These are phyloP conservation scores for Myriosclerotinia curreyana DNA, from an alignment of 2,329 filamentous ascomycete species.

Conservation along the genomic window DNA sequence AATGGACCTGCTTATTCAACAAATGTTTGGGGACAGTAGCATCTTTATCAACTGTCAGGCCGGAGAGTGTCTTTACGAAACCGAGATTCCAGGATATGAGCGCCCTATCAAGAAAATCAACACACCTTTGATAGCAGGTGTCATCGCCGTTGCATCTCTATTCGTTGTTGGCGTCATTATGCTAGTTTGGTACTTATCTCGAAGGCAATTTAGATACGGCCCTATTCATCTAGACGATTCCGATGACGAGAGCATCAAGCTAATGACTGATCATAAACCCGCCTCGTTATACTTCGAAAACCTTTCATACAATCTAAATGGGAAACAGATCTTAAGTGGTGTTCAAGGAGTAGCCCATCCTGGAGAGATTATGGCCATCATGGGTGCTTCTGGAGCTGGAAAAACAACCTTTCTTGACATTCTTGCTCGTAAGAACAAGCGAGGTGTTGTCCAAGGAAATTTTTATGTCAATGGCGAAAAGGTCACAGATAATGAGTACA, in stretches of 20 bases:
- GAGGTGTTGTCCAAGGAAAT: conserved; percentile 71
- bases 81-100: conserved; percentile 87
- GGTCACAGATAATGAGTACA: conserved; percentile 79
- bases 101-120: conserved; percentile 92
- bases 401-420: conserved; percentile 98
- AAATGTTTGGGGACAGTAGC: conserved; percentile 86
- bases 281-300: conserved; percentile 85
- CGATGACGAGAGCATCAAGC: conserved; percentile 79
- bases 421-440: conserved; percentile 93
- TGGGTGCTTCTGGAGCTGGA: conserved; percentile 95
- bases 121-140: conserved; percentile 88
- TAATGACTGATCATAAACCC: conserved; percentile 89
- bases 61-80: conserved; percentile 90
- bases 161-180: conserved; percentile 88
- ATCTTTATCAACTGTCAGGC: conserved; percentile 79
- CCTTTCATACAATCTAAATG: conserved; percentile 81
- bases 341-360: conserved; percentile 87
- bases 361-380: conserved; percentile 94
- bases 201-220: conserved; percentile 66
- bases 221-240: conserved; percentile 83
- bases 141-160: conserved; percentile 81
- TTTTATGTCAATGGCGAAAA: conserved; percentile 95
- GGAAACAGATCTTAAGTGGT: conserved; percentile 76
- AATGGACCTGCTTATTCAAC: conserved; percentile 86
- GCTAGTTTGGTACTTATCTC: conserved; percentile 80